Conservation (phyloP, 352 stramenopile genomes). For the Globisporangium lucens region DNA sequence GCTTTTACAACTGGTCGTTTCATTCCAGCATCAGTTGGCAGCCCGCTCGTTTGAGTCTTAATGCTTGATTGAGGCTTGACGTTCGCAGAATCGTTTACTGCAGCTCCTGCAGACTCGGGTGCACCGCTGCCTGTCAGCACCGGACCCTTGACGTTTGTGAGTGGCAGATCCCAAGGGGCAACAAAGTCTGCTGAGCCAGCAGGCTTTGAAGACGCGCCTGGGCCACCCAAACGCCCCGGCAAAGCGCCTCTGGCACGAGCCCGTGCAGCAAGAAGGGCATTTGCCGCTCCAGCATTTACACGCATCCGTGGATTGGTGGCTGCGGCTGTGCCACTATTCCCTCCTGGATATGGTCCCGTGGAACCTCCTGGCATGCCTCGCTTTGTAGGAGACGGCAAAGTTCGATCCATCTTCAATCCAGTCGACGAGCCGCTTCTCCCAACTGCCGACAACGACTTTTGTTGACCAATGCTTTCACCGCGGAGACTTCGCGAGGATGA, state of each 20-base stretch:
- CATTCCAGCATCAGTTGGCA: not conserved
- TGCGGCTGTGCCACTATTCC: slow-evolving; percentile 19
- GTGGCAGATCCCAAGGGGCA: slow-evolving; percentile 71
- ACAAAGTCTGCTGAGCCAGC: slow-evolving; percentile 36
- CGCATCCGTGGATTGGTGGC: slow-evolving; percentile 33
- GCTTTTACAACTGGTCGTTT: slow-evolving; percentile 10
- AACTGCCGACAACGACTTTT: slow-evolving; percentile 13
- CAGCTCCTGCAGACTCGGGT: not conserved
- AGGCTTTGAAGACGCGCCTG: slow-evolving; percentile 31
- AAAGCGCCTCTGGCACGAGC: slow-evolving; percentile 62
- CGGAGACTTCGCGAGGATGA: slow-evolving; percentile 44
- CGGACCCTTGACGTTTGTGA: slow-evolving; percentile 38
- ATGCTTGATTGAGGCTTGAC: not conserved
- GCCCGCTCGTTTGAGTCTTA: not conserved
- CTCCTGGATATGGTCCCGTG: slow-evolving; percentile 22
- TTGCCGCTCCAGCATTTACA: slow-evolving; percentile 48
- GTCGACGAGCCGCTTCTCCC: slow-evolving; percentile 9
- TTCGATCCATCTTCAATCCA: slow-evolving; percentile 29
- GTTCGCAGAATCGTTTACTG: not conserved
- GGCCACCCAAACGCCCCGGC: slow-evolving; percentile 42
- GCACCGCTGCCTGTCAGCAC: slow-evolving; percentile 16
- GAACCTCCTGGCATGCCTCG: slow-evolving; percentile 24
- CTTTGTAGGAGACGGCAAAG: slow-evolving; percentile 53
- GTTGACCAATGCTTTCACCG: slow-evolving; percentile 1
- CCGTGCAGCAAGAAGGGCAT: slow-evolving; percentile 67